Percentiles rank a stretch among this genome's conserved stretches.
These are phyloP conservation scores for Jamesozyma gamospora DNA, from an alignment of 805 yeast genomes.

Conservation along the genomic window DNA sequence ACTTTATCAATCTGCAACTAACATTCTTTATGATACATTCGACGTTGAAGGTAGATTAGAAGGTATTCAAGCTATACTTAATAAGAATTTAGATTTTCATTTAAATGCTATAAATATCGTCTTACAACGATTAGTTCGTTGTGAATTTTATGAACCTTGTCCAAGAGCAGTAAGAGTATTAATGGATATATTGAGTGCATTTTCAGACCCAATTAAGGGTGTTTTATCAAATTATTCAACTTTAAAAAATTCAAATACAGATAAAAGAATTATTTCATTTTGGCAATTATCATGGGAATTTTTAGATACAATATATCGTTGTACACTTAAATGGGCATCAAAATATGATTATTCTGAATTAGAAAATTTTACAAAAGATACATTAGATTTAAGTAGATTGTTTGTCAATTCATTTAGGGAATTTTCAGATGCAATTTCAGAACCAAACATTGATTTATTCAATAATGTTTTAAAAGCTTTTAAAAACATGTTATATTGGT, in stretches of 20 bases:
- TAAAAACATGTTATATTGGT: slow-evolving; percentile 63
- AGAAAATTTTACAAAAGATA: slow-evolving; percentile 78
- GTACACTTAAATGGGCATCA: slow-evolving; percentile 69
- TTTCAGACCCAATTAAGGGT: slow-evolving; percentile 61
- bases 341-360: slow-evolving; percentile 45
- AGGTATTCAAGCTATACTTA: slow-evolving; percentile 51
- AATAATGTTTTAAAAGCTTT: slow-evolving; percentile 52
- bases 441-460: slow-evolving; percentile 34
- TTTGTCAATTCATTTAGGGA: slow-evolving; percentile 57
- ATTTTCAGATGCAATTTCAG: slow-evolving; percentile 31
- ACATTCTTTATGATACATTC: slow-evolving; percentile 62
- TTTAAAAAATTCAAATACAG: slow-evolving; percentile 19
- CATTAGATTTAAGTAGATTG: slow-evolving; percentile 64
- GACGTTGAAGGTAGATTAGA: slow-evolving; percentile 75
- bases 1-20: slow-evolving; percentile 59
- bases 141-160: slow-evolving; percentile 57
- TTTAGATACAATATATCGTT: slow-evolving; percentile 53
- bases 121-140: slow-evolving; percentile 35
- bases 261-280: slow-evolving; percentile 31
- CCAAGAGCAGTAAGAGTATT: slow-evolving; percentile 64
- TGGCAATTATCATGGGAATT: slow-evolving; percentile 74
- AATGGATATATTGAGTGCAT: slow-evolving; percentile 58
- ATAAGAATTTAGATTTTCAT: slow-evolving; percentile 35
- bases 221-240: slow-evolving; percentile 29
- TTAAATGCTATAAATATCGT: slow-evolving; percentile 41